phyloP scores from a whole-genome alignment of 1,284 basidiomycete species.

The Ceratobasidium sp. region DNA sequence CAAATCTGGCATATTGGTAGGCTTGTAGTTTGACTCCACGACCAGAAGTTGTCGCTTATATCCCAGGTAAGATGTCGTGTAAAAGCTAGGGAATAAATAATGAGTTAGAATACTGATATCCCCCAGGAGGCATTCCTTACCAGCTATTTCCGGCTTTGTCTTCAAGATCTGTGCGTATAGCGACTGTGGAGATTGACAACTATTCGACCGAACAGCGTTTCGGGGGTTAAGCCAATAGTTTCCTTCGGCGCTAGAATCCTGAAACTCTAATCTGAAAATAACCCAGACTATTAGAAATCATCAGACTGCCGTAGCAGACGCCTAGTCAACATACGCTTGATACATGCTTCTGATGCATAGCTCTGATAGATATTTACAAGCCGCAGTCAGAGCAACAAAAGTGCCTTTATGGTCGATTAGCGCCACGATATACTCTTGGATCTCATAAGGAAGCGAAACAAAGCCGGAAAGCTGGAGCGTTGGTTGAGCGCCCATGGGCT shows the following conservation, averaged over 20 bases:
- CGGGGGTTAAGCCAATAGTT: neutral
- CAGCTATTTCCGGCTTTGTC: conserved; percentile 15
- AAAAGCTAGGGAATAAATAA: neutral
- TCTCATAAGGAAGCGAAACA: conserved; percentile 9
- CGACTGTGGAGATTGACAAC: neutral
- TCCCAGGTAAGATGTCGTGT: conserved; percentile 22
- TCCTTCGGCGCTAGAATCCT: neutral
- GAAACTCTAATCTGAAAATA: conserved; percentile 1
- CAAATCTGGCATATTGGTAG: conserved; percentile 14
- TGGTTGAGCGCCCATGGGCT: conserved; percentile 7
- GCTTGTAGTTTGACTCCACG: neutral
- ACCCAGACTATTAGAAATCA: neutral
- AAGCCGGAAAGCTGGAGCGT: conserved; percentile 4
- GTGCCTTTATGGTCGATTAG: conserved; percentile 7
- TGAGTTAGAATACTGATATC: neutral
- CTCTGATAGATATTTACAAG: conserved; percentile 24
- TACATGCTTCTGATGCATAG: conserved; percentile 15
- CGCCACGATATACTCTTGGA: conserved; percentile 26
- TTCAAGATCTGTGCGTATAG: neutral
- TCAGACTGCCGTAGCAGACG: neutral
- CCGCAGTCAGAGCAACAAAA: neutral
- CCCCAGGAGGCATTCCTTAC: neutral
- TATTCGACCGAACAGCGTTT: neutral
- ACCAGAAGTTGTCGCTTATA: neutral
- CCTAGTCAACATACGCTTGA: neutral